phyloP scores from a whole-genome alignment of 345 rosid species.

The Bruguiera gymnorhiza region DNA sequence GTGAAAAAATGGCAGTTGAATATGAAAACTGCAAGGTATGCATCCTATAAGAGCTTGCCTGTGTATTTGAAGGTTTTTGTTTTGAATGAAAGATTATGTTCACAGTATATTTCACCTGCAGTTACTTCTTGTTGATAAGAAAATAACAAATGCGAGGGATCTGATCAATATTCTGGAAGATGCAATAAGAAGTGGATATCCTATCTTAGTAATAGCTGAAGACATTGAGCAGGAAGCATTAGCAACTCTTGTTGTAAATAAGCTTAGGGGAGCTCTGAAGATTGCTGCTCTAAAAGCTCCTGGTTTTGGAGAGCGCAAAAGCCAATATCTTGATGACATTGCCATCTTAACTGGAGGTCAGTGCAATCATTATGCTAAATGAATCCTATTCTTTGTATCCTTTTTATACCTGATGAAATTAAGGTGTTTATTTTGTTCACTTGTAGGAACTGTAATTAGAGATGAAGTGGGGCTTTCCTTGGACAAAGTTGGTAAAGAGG shows the following conservation, averaged over 20 bases:
- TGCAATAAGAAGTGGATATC: slow-evolving; percentile 77
- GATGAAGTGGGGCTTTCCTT: slow-evolving; percentile 94
- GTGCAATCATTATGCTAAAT: neutral
- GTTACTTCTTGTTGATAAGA: slow-evolving; percentile 96
- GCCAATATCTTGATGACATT: slow-evolving; percentile 96
- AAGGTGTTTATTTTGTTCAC: neutral
- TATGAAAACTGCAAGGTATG: slow-evolving; percentile 94
- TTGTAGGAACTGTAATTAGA: slow-evolving; percentile 78
- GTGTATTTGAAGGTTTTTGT: neutral
- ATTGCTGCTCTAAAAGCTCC: slow-evolving; percentile 98
- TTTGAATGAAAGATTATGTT: neutral
- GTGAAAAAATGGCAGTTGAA: slow-evolving; percentile 98
- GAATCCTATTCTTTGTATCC: neutral
- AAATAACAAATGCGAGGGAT: slow-evolving; percentile 95
- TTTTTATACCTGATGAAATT: neutral
- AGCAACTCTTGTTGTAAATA: slow-evolving; percentile 95
- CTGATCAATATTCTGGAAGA: slow-evolving; percentile 81
- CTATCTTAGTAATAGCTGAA: slow-evolving; percentile 76
- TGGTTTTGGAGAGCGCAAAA: slow-evolving; percentile 95
- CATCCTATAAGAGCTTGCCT: neutral
- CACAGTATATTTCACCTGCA: slow-evolving; percentile 33
- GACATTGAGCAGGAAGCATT: slow-evolving; percentile 98
- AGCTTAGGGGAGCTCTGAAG: slow-evolving; percentile 85
- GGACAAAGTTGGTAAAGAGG: slow-evolving; percentile 93
- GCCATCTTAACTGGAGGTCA: slow-evolving; percentile 89